Percentiles rank a stretch among this genome's conserved stretches.
Conservation (phyloP, 306 rosid genomes). For the Fragaria iinumae region DNA sequence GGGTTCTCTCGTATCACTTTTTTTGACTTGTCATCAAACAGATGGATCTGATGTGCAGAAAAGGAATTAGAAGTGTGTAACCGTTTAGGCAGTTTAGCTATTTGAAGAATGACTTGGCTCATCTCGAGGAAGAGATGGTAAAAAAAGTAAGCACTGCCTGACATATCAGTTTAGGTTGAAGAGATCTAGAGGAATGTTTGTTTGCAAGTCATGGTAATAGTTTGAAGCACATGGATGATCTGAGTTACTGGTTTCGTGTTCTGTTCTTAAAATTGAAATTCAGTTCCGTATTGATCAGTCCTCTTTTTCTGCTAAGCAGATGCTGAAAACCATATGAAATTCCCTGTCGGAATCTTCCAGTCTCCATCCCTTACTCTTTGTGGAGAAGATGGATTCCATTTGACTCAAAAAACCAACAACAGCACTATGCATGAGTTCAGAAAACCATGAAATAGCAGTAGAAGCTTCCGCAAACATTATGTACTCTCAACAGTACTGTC, state of each 20-base stretch:
- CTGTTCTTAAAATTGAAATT: neutral
- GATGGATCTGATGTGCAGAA: neutral
- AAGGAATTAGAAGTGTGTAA: neutral
- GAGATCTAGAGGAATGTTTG: constrained; percentile 6
- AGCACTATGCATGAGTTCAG: constrained; percentile 5
- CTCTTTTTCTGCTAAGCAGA: neutral
- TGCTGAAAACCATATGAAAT: neutral
- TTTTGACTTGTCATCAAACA: constrained; percentile 6
- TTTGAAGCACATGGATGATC: constrained; percentile 1
- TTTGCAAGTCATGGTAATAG: neutral
- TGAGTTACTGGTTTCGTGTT: neutral
- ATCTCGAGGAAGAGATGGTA: neutral
- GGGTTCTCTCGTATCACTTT: neutral
- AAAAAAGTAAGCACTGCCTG: neutral
- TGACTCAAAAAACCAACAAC: neutral
- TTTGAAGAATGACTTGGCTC: neutral
- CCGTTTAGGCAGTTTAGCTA: neutral
- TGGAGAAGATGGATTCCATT: neutral
- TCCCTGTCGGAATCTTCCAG: neutral
- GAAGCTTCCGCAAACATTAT: constrained; percentile 30
- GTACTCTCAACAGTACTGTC: constrained; percentile 4
- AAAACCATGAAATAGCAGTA: constrained; percentile 25
- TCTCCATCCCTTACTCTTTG: neutral
- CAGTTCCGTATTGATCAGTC: neutral
- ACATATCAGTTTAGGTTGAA: constrained; percentile 16